phyloP scores from a whole-genome alignment of 225 moss, liverwort and hornwort genomes.

The Marchantia polymorpha region DNA sequence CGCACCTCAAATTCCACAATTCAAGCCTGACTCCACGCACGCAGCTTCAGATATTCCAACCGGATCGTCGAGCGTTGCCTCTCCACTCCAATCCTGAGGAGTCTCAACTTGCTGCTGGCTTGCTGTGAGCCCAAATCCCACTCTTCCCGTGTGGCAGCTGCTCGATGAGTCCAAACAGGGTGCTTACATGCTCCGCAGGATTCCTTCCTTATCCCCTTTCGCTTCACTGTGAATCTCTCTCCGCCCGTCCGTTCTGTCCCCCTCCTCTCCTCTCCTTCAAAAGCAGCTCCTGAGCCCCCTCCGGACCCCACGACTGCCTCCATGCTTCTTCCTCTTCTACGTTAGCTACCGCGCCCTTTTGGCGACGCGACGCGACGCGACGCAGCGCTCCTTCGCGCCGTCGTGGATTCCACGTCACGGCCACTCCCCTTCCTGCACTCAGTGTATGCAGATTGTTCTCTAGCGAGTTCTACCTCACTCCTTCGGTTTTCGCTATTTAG shows the following conservation, averaged over 20 bases:
- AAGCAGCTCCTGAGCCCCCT: too few species aligned
- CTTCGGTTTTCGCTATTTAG: too few species aligned
- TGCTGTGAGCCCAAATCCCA: background rate
- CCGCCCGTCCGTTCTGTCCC: background rate
- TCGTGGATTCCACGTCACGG: too few species aligned
- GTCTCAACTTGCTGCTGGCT: background rate
- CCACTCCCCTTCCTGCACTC: too few species aligned
- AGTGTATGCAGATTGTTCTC: too few species aligned
- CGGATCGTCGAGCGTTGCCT: background rate
- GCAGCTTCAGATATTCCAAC: background rate
- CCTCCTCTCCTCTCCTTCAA: background rate
- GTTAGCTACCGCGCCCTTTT: too few species aligned
- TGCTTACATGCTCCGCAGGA: background rate
- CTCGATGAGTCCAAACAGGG: background rate
- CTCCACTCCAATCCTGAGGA: background rate
- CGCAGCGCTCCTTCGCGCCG: too few species aligned
- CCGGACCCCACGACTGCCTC: too few species aligned
- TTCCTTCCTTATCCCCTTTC: background rate
- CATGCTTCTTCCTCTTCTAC: too few species aligned
- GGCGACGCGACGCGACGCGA: too few species aligned
- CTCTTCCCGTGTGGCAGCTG: background rate
- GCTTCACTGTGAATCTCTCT: background rate
- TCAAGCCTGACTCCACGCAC: background rate
- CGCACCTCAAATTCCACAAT: background rate
- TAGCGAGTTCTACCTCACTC: too few species aligned